A percentile compares a stretch with the other conserved stretches of the same genome.
phyloP scores from a whole-genome alignment of 2,329 filamentous ascomycete species.

The Ophiostoma montium region DNA sequence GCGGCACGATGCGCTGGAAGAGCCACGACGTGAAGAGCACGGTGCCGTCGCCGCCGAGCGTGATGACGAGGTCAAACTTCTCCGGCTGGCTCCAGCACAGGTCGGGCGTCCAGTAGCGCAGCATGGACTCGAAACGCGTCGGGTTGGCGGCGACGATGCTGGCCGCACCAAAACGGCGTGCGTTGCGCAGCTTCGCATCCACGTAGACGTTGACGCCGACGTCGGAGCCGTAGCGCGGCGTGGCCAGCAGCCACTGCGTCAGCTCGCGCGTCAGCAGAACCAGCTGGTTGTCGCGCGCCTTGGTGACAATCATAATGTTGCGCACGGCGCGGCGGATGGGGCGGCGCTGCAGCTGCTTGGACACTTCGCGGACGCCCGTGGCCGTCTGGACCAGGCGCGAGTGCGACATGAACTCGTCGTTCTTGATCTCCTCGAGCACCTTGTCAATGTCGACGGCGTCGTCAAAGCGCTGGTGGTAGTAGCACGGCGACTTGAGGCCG shows the following conservation, averaged over 20 bases:
- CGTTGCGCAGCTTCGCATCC: slow-evolving; percentile 83
- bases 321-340: slow-evolving; percentile 84
- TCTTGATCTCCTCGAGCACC: slow-evolving; percentile 86
- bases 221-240: slow-evolving; percentile 76
- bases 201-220: slow-evolving; percentile 95
- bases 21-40: slow-evolving; percentile 83
- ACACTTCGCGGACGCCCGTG: slow-evolving; percentile 86
- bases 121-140: slow-evolving; percentile 63
- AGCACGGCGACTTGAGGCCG: slow-evolving; percentile 80
- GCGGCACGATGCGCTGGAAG: slow-evolving; percentile 80
- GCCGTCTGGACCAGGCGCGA: slow-evolving; percentile 90
- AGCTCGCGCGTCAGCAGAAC: slow-evolving; percentile 82
- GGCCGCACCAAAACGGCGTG: slow-evolving; percentile 71
- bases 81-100: slow-evolving; percentile 89
- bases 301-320: slow-evolving; percentile 97
- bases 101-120: slow-evolving; percentile 92
- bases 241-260: slow-evolving; percentile 73
- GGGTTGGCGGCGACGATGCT: slow-evolving; percentile 60
- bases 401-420: slow-evolving; percentile 81
- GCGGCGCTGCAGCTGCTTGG: slow-evolving; percentile 81
- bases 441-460: slow-evolving; percentile 90
- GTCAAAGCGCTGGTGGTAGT: slow-evolving; percentile 94
- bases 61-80: slow-evolving; percentile 87
- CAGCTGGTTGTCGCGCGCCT: slow-evolving; percentile 86
- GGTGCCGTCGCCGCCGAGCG: slow-evolving; percentile 74